phyloP scores from a whole-genome alignment of 2,329 filamentous ascomycete genomes.

The Pseudogymnoascus sp. region DNA sequence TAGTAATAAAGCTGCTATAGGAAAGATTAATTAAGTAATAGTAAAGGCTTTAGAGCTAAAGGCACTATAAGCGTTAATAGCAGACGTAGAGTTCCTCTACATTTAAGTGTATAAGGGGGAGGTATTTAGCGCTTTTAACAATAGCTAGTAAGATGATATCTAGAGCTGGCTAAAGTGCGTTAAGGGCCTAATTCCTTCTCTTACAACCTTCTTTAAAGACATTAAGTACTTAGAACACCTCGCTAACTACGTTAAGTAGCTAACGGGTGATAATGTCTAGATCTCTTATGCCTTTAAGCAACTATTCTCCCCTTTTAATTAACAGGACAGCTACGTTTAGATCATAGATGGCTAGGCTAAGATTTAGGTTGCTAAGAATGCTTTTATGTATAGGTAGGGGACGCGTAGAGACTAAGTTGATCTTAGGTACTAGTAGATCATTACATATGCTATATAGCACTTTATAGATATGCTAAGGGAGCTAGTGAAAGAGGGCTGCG shows the following conservation, averaged over 20 bases:
- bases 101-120: not conserved
- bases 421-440: slow-evolving; percentile 11
- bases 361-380: slow-evolving; percentile 12
- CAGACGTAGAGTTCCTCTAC: not conserved
- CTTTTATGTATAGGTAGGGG: not conserved
- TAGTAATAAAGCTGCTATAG: not conserved
- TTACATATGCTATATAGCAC: slow-evolving; percentile 12
- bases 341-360: not conserved
- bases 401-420: slow-evolving; percentile 3
- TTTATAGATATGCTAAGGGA: slow-evolving; percentile 12
- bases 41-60: not conserved
- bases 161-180: not conserved
- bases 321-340: not conserved
- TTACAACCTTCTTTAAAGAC: slow-evolving; percentile 20
- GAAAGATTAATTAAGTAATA: not conserved
- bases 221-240: slow-evolving; percentile 16
- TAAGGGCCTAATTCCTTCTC: not conserved
- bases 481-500: slow-evolving; percentile 3
- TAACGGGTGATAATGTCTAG: not conserved
- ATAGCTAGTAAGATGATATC: not conserved
- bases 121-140: not conserved
- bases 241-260: slow-evolving; percentile 16
- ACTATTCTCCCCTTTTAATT: not conserved
- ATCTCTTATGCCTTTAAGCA: not conserved
- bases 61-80: not conserved